Evolutionary conservation across 1,139 yeast species (phyloP).

Genomic region (Hyphopichia fennica): DNA sequence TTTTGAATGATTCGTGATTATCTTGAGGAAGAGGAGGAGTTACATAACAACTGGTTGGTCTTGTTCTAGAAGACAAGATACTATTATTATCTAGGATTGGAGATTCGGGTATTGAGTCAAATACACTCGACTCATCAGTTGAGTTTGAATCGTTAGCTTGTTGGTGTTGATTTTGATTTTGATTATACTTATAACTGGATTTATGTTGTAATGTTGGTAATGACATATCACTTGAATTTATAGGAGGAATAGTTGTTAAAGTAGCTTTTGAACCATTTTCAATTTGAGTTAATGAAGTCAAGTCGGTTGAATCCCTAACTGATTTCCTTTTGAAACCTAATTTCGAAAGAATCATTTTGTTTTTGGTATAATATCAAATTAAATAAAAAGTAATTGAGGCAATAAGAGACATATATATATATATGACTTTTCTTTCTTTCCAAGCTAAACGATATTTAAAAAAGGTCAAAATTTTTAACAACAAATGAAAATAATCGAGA

Average conservation of each 20-base stretch:
- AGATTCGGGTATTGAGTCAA: constrained; percentile 8
- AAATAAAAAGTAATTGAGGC: too few species aligned
- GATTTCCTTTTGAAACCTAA: not conserved
- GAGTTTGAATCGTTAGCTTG: constrained; percentile 1
- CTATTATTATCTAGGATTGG: not conserved
- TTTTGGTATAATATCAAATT: too few species aligned
- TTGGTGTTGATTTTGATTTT: too few species aligned
- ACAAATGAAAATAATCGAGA: too few species aligned
- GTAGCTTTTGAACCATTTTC: not conserved
- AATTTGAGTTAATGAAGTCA: not conserved
- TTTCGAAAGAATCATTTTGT: not conserved
- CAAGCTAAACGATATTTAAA: too few species aligned
- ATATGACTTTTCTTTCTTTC: too few species aligned
- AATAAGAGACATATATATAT: too few species aligned
- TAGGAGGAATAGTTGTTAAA: not conserved
- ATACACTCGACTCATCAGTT: constrained; percentile 10
- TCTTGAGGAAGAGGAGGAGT: constrained; percentile 17
- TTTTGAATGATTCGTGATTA: not conserved
- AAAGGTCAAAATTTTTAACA: too few species aligned
- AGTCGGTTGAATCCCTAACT: not conserved
- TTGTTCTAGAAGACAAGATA: not conserved
- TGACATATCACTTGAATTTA: not conserved
- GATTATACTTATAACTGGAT: too few species aligned
- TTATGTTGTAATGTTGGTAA: not conserved
- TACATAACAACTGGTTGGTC: constrained; percentile 20